phyloP scores from a whole-genome alignment of 345 rosid species.

The Populus nigra region DNA sequence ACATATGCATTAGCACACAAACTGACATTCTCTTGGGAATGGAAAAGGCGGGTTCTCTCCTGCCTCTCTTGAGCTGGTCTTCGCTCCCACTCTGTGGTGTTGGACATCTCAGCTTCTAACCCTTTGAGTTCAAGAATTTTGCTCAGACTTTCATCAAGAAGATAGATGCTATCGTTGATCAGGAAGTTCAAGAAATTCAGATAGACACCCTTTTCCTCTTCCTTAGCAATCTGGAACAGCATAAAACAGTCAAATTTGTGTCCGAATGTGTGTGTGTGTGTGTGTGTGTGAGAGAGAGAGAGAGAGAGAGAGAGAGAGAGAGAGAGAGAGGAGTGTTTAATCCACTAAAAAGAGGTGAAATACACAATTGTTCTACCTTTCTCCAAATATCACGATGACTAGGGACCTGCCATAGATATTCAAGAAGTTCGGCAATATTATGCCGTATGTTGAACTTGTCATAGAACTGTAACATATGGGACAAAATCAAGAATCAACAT shows the following conservation, averaged over 20 bases:
- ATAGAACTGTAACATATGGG: slow-evolving; percentile 63
- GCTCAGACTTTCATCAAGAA: slow-evolving; percentile 97
- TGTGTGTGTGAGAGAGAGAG: background rate
- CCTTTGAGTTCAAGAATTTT: slow-evolving; percentile 92
- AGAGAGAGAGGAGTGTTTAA: slow-evolving; percentile 1
- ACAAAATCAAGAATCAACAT: slow-evolving; percentile 1
- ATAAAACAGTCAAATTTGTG: slow-evolving; percentile 2
- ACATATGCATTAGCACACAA: background rate
- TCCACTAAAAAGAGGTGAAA: slow-evolving; percentile 8
- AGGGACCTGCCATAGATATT: slow-evolving; percentile 98
- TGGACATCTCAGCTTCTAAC: slow-evolving; percentile 94
- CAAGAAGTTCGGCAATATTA: slow-evolving; percentile 96
- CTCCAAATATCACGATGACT: slow-evolving; percentile 97
- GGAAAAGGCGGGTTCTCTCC: slow-evolving; percentile 89
- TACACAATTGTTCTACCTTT: slow-evolving; percentile 49
- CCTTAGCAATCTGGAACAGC: slow-evolving; percentile 83
- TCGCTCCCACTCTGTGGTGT: slow-evolving; percentile 85
- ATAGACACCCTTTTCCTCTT: slow-evolving; percentile 99
- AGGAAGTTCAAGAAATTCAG: slow-evolving; percentile 96
- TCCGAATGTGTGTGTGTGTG: background rate
- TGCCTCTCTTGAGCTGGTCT: slow-evolving; percentile 96
- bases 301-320: background rate
- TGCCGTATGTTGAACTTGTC: slow-evolving; percentile 98
- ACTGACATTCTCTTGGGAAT: slow-evolving; percentile 91
- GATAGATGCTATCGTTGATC: slow-evolving; percentile 95